Evolutionary conservation across 1,139 yeast genomes (phyloP).

Genomic region (Debaryomyces subglobosus): DNA sequence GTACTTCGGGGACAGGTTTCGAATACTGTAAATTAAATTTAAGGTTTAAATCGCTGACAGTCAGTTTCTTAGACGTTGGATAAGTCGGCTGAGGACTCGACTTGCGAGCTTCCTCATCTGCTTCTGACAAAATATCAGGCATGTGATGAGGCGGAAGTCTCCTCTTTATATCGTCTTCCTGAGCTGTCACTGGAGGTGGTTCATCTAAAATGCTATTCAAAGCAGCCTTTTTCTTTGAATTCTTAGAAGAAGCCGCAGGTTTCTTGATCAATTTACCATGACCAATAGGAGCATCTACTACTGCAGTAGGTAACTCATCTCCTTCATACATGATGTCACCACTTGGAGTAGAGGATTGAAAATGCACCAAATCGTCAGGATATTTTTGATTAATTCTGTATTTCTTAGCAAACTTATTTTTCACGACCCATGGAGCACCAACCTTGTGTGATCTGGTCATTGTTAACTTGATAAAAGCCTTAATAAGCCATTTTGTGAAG

Average conservation of each 20-base stretch:
- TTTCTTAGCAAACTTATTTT: constrained; percentile 66
- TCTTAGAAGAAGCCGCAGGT: constrained; percentile 6
- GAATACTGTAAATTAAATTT: constrained; percentile 45
- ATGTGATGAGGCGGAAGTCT: constrained; percentile 41
- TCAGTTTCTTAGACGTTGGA: constrained; percentile 44
- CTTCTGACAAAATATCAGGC: constrained; percentile 31
- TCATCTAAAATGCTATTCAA: constrained; percentile 10
- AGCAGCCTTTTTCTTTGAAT: constrained; percentile 12
- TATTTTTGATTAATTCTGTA: constrained; percentile 61
- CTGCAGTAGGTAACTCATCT: constrained; percentile 4
- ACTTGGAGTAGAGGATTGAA: constrained; percentile 41
- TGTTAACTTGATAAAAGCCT: constrained; percentile 85
- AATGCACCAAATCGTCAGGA: constrained; percentile 56
- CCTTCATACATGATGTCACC: constrained; percentile 31
- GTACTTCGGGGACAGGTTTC: constrained; percentile 33
- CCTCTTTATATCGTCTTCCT: constrained; percentile 18
- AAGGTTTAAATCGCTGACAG: constrained; percentile 41
- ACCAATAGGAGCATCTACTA: not conserved
- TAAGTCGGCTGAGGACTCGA: constrained; percentile 13
- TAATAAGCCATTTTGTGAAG: constrained; percentile 87
- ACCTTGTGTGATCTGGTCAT: constrained; percentile 79
- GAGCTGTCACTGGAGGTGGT: constrained; percentile 1
- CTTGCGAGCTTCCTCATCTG: constrained; percentile 21
- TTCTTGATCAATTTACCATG: constrained; percentile 13
- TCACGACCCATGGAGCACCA: constrained; percentile 98